A percentile compares a stretch with the other conserved stretches of the same genome.
Evolutionary conservation across 306 rosid genomes (phyloP).

Genomic region (Prunus padus): DNA sequence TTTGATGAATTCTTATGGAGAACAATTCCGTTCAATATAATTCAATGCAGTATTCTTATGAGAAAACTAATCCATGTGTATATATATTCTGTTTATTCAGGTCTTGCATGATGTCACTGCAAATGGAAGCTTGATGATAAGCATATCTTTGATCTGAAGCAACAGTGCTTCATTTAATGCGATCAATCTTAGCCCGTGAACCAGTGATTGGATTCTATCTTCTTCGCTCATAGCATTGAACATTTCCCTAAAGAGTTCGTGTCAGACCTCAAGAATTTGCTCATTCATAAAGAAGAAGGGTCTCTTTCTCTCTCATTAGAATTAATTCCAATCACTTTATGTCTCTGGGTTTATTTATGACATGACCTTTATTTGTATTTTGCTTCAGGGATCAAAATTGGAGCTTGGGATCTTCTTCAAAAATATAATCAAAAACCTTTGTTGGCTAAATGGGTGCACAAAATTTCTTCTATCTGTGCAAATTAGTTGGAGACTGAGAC

Average conservation of each 20-base stretch:
- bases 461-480: not conserved
- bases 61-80: not conserved
- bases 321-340: conserved; percentile 2
- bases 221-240: conserved; percentile 31
- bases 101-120: conserved; percentile 22
- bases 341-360: conserved; percentile 9
- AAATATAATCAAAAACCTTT: not conserved
- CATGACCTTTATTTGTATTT: not conserved
- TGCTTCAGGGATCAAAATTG: conserved; percentile 19
- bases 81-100: not conserved
- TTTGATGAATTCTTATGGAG: not conserved
- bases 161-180: conserved; percentile 41
- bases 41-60: not conserved
- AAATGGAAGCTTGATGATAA: conserved; percentile 1
- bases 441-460: not conserved
- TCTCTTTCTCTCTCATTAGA: not conserved
- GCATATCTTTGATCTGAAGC: conserved; percentile 26
- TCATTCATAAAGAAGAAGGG: conserved; percentile 16
- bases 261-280: conserved; percentile 26
- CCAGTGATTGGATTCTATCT: conserved; percentile 22
- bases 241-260: conserved; percentile 21
- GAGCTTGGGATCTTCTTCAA: conserved; percentile 1
- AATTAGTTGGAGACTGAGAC: not conserved
- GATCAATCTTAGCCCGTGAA: conserved; percentile 46
- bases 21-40: not conserved